phyloP scores from a whole-genome alignment of 1,139 yeast species.

The Arxiozyma bovina region DNA sequence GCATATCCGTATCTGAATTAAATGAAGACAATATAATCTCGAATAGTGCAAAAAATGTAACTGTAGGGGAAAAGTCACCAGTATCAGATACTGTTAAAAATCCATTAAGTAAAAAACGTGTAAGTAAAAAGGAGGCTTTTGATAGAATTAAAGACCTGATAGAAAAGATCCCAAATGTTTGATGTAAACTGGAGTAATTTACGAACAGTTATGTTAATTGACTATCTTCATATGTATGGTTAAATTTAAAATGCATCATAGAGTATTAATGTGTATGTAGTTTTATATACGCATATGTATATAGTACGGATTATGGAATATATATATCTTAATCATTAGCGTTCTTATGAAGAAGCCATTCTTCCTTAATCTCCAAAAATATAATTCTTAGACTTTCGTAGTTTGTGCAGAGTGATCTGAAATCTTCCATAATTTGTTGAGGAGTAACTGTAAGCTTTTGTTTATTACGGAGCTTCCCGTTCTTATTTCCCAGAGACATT shows the following conservation, averaged over 20 bases:
- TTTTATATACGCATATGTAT: not conserved
- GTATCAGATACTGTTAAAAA: constrained; percentile 6
- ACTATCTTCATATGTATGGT: not conserved
- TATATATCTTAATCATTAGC: not conserved
- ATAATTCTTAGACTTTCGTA: constrained; percentile 40
- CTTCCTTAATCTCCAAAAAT: constrained; percentile 50
- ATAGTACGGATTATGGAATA: not conserved
- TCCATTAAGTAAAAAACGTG: constrained; percentile 19
- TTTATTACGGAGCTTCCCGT: constrained; percentile 22
- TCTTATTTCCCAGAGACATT: constrained; percentile 37
- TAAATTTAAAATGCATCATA: constrained; percentile 5
- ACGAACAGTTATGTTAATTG: too few species aligned
- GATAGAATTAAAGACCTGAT: constrained; percentile 24
- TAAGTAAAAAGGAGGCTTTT: constrained; percentile 30
- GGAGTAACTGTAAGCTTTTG: constrained; percentile 43
- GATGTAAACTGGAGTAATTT: not conserved
- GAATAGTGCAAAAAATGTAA: not conserved
- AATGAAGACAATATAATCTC: not conserved
- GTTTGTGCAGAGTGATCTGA: constrained; percentile 54
- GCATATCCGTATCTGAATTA: not conserved
- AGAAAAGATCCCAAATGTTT: constrained; percentile 15
- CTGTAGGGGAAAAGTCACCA: not conserved
- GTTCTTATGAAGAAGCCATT: constrained; percentile 31
- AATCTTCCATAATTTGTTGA: constrained; percentile 62
- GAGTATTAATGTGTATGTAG: not conserved